Base-by-base conservation (phyloP, 2,329 filamentous ascomycete species). In the Colletotrichum cuscutae region DNA sequence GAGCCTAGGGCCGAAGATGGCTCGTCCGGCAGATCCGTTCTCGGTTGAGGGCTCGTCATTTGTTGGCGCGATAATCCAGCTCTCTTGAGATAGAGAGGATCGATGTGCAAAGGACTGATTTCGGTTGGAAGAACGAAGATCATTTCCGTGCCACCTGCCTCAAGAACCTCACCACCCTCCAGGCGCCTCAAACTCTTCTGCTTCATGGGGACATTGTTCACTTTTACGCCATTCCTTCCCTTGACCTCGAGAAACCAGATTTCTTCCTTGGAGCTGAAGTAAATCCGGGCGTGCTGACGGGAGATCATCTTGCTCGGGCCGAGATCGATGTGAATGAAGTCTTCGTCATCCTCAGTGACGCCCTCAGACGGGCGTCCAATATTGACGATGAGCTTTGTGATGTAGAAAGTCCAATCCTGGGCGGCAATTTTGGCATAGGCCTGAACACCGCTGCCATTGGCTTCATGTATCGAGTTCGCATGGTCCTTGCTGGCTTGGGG, bases 131-230 rank as follows among this genome's bases (percentile, higher is more conserved):
- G 90, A 60, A 98, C 94, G 82, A 99, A 99, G 87, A 98, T 96
- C 97, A 99, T 99, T 85, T 99, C 96, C 1, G 97, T 94, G 65
- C 94, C 94, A 77, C 93, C 93, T 79, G 98, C 94, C 79, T 98
- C 95, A 71, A 99, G 92, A 56, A 98, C 94, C 80, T 96, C 92
- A 71, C 97, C 97, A 78, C 95, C 98, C 54, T 91, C 90, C 30
- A 99, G 88, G 35, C 90, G 85, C 42, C 90, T 89, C 46, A 90
- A 88, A 52, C 88, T 85, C 13, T 93, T 92, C 64, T 92, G 88
- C 78, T 93, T 93, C 68, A 97, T 84, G 24, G 89, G 86, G 63
- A 85, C 84, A 73, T 94, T 94, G 81, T 99, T 94, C 26, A 98
- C 87, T 78, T 94, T 94, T 59, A 97, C 89, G 32, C 95, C 95